Conservation (phyloP, 345 rosid species). For the Lepidium didymum region DNA sequence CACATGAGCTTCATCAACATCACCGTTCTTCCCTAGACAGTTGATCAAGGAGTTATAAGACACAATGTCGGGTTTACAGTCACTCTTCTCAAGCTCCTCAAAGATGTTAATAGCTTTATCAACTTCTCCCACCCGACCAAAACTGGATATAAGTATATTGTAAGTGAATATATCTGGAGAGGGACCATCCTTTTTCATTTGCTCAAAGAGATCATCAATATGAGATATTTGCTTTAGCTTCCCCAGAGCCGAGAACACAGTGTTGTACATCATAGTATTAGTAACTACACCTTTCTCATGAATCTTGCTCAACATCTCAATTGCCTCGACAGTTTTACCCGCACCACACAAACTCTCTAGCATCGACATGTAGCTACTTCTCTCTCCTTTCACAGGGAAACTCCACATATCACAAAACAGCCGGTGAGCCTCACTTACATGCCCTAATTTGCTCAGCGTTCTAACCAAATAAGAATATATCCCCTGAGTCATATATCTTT, state of each 20-base stretch:
- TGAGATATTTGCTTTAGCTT: slow-evolving; percentile 63
- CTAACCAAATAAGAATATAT: slow-evolving; percentile 71
- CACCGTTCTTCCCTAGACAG: slow-evolving; percentile 88
- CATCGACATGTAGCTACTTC: slow-evolving; percentile 60
- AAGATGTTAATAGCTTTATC: slow-evolving; percentile 60
- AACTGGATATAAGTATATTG: slow-evolving; percentile 76
- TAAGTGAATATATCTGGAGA: slow-evolving; percentile 70
- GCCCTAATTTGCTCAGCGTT: slow-evolving; percentile 64
- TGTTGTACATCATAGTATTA: slow-evolving; percentile 72
- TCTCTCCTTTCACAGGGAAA: slow-evolving; percentile 70
- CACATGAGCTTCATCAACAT: slow-evolving; percentile 92
- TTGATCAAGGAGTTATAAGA: slow-evolving; percentile 88
- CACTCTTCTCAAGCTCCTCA: slow-evolving; percentile 76
- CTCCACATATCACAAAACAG: slow-evolving; percentile 89
- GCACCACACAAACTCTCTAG: slow-evolving; percentile 67
- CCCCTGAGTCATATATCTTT: slow-evolving; percentile 61
- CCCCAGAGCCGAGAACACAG: slow-evolving; percentile 61
- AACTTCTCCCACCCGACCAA: slow-evolving; percentile 68
- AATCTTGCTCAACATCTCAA: slow-evolving; percentile 60
- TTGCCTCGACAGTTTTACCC: slow-evolving; percentile 72
- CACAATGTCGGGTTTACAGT: slow-evolving; percentile 61
- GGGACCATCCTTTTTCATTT: slow-evolving; percentile 70
- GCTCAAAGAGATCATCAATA: slow-evolving; percentile 65
- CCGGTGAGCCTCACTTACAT: slow-evolving; percentile 77
- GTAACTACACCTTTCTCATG: slow-evolving; percentile 62